Conservation (phyloP, 2,329 filamentous ascomycete genomes). For the Cytospora piceae region DNA sequence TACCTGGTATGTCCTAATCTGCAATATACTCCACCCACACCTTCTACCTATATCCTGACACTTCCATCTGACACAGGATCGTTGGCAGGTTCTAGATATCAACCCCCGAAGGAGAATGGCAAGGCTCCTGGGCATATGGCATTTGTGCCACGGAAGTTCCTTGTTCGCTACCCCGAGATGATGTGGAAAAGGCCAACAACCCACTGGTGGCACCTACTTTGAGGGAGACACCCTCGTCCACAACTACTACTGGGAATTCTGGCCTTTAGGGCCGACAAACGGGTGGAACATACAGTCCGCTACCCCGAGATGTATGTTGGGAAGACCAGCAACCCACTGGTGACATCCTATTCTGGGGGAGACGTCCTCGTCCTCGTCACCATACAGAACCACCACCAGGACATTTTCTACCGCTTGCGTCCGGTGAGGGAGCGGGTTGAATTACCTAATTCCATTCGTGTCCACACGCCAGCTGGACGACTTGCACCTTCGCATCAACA, state of each 20-base stretch:
- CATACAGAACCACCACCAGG: constrained; percentile 69
- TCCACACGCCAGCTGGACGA: constrained; percentile 66
- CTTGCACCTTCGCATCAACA: constrained; percentile 66
- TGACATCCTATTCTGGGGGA: constrained; percentile 56
- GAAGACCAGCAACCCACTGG: constrained; percentile 53
- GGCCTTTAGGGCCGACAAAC: too few relatives aligned
- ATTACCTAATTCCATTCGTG: constrained; percentile 67
- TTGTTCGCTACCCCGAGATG: constrained; percentile 63
- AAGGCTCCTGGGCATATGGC: constrained; percentile 33
- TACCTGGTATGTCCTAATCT: too few relatives aligned
- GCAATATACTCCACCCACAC: too few relatives aligned
- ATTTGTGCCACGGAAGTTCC: constrained; percentile 57
- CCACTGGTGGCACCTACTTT: too few relatives aligned
- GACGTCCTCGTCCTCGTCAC: constrained; percentile 61
- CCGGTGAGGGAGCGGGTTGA: constrained; percentile 45
- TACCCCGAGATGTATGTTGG: constrained; percentile 63
- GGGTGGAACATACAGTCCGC: too few relatives aligned
- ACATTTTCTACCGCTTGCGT: constrained; percentile 73
- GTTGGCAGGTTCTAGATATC: too few relatives aligned
- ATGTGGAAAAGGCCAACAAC: too few relatives aligned
- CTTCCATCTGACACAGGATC: too few relatives aligned
- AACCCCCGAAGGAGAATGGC: constrained; percentile 37
- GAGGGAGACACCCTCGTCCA: too few relatives aligned
- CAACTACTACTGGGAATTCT: too few relatives aligned
- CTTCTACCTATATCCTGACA: too few relatives aligned